Evolutionary conservation across 495 filamentous ascomycete genomes (phyloP).

Genomic region (Penicillium paxilli): DNA sequence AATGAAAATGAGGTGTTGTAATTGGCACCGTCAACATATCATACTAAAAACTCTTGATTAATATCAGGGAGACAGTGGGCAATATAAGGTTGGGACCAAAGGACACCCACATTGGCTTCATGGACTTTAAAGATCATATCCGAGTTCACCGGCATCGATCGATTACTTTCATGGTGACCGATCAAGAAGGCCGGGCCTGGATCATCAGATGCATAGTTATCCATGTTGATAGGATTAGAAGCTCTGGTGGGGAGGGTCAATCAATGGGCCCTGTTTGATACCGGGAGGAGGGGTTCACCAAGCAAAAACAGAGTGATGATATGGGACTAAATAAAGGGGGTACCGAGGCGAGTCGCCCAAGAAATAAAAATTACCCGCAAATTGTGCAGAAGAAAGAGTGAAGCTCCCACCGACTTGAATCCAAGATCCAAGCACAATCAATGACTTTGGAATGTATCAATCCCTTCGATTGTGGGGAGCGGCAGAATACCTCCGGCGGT

Average conservation of each 20-base stretch:
- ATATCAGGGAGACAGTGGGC: no score
- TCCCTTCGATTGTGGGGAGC: constrained; percentile 26
- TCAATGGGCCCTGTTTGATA: no score
- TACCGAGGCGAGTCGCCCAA: no score
- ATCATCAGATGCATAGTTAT: constrained; percentile 50
- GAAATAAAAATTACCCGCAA: no score
- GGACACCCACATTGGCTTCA: constrained; percentile 47
- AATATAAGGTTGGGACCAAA: background rate
- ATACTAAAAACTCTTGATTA: constrained; percentile 60
- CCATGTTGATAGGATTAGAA: constrained; percentile 42
- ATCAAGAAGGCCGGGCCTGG: constrained; percentile 69
- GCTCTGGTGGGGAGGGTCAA: no score
- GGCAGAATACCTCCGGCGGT: constrained; percentile 38
- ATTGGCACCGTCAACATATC: constrained; percentile 89
- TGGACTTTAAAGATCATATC: constrained; percentile 67
- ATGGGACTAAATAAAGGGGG: no score
- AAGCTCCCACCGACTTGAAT: no score
- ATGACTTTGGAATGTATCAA: no score
- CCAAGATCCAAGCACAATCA: no score
- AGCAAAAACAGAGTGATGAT: no score
- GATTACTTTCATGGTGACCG: constrained; percentile 78
- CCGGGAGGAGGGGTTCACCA: no score
- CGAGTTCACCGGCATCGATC: constrained; percentile 59
- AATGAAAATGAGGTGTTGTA: constrained; percentile 79
- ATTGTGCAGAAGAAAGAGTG: no score